Evolutionary conservation across 2,329 filamentous ascomycete genomes (phyloP), one percentile per base, ranked within the genome.

Genomic region (Curvularia eragrostidis): DNA sequence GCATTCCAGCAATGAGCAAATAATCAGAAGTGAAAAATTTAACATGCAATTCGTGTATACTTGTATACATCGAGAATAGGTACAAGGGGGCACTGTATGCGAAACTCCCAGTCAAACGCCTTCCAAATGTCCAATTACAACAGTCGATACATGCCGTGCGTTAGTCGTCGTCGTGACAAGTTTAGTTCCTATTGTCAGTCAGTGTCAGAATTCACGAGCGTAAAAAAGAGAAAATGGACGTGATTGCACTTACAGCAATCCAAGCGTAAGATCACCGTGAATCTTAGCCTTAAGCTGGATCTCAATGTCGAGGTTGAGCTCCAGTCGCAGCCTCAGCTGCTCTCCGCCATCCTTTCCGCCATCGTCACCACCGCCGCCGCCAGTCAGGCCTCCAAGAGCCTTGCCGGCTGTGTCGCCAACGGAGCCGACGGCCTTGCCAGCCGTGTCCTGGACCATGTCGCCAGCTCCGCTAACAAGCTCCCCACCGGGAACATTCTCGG

Each of bases 281-380:
- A 87, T 87, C 75, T 85, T 86, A n/a, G 85, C 85, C 78, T 87
- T 87, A 46, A 87, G 75, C 68, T 87, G 83, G 53, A 87, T 81
- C 70, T 87, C 85, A 69, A 87, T 85, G 70, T 87, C 85, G 59
- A 87, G 75, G 67, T 87, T 87, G 63, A 87, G 75, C 65, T 87
- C 85, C 61, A 87, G 67, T 65, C 83, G 78, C 74, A 87, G 66
- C 65, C 84, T 82, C 63, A 87, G 77, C 67, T 85, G 80, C 70
- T 82, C 81, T 59, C 78, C 81, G 64, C 79, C 78, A 47, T 62
- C 64, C 48, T 73, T 67, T 28, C 50, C 60, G 24, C 61, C 68
- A 7, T 68, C 67, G 1, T 70, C 67, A 5, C 69, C 74, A 13
- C 75, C 78, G 57, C 75, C 69, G 26, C 79, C 79, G 24, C 81